Evolutionary conservation across 2,329 filamentous ascomycete species (phyloP).

Genomic region (Botryotinia calthae): DNA sequence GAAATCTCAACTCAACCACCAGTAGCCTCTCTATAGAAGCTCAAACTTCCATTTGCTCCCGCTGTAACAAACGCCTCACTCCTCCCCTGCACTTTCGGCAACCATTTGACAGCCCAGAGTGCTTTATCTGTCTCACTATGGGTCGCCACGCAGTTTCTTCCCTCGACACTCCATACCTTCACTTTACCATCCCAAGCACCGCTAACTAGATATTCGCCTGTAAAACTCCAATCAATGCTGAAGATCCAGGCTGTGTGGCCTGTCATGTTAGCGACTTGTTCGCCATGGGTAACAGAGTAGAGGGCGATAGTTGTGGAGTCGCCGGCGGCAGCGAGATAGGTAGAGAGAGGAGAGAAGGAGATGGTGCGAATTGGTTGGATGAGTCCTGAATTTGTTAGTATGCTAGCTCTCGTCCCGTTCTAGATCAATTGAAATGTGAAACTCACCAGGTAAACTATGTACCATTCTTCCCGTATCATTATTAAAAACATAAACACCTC

Average conservation of each 20-base stretch:
- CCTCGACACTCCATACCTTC: slow-evolving; percentile 92
- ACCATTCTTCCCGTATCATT: slow-evolving; percentile 82
- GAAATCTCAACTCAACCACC: slow-evolving; percentile 43
- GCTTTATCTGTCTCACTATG: slow-evolving; percentile 86
- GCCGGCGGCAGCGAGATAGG: slow-evolving; percentile 82
- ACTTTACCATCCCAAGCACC: slow-evolving; percentile 90
- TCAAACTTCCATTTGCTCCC: slow-evolving; percentile 71
- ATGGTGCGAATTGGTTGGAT: slow-evolving; percentile 83
- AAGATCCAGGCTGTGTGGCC: slow-evolving; percentile 87
- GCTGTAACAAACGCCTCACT: slow-evolving; percentile 75
- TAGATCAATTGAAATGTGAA: not conserved
- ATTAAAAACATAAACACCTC: slow-evolving; percentile 90
- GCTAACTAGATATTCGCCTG: slow-evolving; percentile 85
- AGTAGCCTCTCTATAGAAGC: slow-evolving; percentile 82
- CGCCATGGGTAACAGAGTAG: slow-evolving; percentile 88
- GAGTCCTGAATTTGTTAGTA: slow-evolving; percentile 56
- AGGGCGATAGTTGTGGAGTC: slow-evolving; percentile 86
- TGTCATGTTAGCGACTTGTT: slow-evolving; percentile 82
- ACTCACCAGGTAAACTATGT: slow-evolving; percentile 76
- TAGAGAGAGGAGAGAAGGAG: slow-evolving; percentile 82
- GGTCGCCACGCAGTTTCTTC: slow-evolving; percentile 81
- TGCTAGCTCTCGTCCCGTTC: not conserved
- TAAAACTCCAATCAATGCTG: slow-evolving; percentile 87
- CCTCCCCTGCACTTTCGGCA: slow-evolving; percentile 61
- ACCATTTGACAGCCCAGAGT: slow-evolving; percentile 81